Evolutionary conservation across 495 filamentous ascomycete species (phyloP), one percentile per base, ranked within the genome.

Genomic region (Sphaerosporella brunnea): DNA sequence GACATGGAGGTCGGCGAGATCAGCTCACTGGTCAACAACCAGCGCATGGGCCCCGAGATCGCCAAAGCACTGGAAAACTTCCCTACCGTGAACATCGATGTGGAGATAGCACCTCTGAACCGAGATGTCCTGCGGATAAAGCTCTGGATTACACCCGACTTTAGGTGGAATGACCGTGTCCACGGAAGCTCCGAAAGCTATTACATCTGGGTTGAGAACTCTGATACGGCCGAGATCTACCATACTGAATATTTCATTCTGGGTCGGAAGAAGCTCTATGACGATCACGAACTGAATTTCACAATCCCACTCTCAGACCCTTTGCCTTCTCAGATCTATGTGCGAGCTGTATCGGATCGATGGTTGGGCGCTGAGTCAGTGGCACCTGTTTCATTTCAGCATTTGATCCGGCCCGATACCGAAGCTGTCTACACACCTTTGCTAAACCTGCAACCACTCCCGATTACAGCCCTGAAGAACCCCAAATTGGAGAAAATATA

Each of bases 181-280:
- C 84, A 99, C 62, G 92, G 92, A 2, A 79, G 75, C 3, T 93
- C 88, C 1, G 90, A 99, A 59, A 86, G 84, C 16, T 99, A 90
- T 64, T 96, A 87, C 76, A 79, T 96, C 40, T 96, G 92, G 92
- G 88, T 96, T 13, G 90, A 99, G 64, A 93, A 96, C 58, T 95
- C 88, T 0, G 92, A 96, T 55, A 93, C 87, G 0, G 88, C 83
- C 1, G 86, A 96, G 60, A 95, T 99, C 30, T 99, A 93, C 54
- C 90, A 99, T 56, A 84, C 94, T 48, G 90, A 99, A 62, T 94
- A 80, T 62, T 96, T 96, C 66, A 83, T 99, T 42, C 70, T 99
- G 4, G 86, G 73, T 45, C 71, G 85, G 45, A 81, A 75, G 65
- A 95, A 93, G 66, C 69, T 96, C 0, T 74, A 93, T 52, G 84